Base-by-base conservation (phyloP, 2,329 filamentous ascomycete species). In the Fusarium drepaniforme region DNA sequence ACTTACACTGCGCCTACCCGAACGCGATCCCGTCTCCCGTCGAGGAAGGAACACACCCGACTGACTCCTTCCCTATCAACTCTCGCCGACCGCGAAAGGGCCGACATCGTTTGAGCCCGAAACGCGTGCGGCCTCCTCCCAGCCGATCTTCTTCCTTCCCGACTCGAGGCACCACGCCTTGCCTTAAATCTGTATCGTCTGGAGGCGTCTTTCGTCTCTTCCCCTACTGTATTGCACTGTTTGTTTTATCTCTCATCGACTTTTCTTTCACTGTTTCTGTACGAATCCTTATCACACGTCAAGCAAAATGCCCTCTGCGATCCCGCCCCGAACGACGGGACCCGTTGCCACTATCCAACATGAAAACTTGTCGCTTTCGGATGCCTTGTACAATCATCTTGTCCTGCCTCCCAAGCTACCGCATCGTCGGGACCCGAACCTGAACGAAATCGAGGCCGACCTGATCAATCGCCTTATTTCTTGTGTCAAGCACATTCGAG, bases 351-450 rank as follows among this genome's bases (percentile, higher is more conserved):
- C 61, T 18, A 42, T 23, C 21, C 59, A 53, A 6, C 63, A 76
- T 37, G 37, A 46, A 18, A 21, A 33, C 18, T 49, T 72, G 15
- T 75, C 66, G 12, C 28, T 77, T n/a, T 56, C 65, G 11, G 75
- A 78, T 7, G 72, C 74, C 3, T 37, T 79, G 6, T 80, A 75
- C 25, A 75, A 80, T n/a, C 78, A 79, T 21, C 72, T 79, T 9
- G 75, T 67, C 3, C 40, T 79, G 2, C 78, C 78, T 3, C 77
- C 73, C 0, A 64, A 74, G 5, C 77, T 79, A 15, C 78, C 78
- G 15, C 75, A 78, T 25, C 61, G 64, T 1, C 67, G 76, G 23
- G 78, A 79, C 13, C 46, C 70, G 5, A 70, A 78, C 12, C 1
- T 72, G 1, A 38, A 25, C 28, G 67, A 71, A 1, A 63, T 79